A percentile compares a stretch with the other conserved stretches of the same genome.
These are phyloP conservation scores for Talaromyces islandicus DNA, from an alignment of 2,329 filamentous ascomycete species.

Conservation along the genomic window DNA sequence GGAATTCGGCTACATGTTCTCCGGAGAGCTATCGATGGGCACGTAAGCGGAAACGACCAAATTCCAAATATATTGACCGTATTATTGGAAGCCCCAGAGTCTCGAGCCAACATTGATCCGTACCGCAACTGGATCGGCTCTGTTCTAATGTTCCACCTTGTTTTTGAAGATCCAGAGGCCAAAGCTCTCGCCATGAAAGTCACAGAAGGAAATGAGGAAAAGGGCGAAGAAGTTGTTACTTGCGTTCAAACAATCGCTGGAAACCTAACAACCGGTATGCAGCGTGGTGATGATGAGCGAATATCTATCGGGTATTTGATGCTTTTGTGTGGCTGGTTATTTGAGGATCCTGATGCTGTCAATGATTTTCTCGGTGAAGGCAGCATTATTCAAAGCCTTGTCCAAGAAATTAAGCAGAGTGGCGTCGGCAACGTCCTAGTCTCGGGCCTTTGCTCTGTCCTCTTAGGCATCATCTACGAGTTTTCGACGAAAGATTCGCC, in stretches of 20 bases:
- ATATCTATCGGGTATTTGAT: slow-evolving; percentile 82
- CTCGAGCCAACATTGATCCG: slow-evolving; percentile 63
- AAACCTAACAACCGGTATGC: slow-evolving; percentile 75
- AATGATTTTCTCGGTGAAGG: slow-evolving; percentile 91
- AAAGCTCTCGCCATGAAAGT: slow-evolving; percentile 76
- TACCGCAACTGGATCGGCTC: slow-evolving; percentile 88
- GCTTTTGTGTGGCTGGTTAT: slow-evolving; percentile 82
- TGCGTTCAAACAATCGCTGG: slow-evolving; percentile 83
- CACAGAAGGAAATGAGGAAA: slow-evolving; percentile 80
- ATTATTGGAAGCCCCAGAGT: slow-evolving; percentile 62
- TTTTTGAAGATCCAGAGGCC: slow-evolving; percentile 72
- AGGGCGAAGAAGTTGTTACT: slow-evolving; percentile 90
- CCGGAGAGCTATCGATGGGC: slow-evolving; percentile 79
- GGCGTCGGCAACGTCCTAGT: slow-evolving; percentile 59
- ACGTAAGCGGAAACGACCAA: slow-evolving; percentile 69
- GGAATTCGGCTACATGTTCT: slow-evolving; percentile 83
- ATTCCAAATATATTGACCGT: slow-evolving; percentile 84
- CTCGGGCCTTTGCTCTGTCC: slow-evolving; percentile 74
- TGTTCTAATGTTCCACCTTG: slow-evolving; percentile 76
- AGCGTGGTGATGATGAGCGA: slow-evolving; percentile 69
- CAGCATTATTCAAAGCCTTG: slow-evolving; percentile 80
- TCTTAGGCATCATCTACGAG: slow-evolving; percentile 87
- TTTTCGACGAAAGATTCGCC: slow-evolving; percentile 97
- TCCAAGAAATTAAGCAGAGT: slow-evolving; percentile 65
- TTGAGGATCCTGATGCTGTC: slow-evolving; percentile 83